Conservation (phyloP, 164 flowering plant species). For the Litsea cubeba region DNA sequence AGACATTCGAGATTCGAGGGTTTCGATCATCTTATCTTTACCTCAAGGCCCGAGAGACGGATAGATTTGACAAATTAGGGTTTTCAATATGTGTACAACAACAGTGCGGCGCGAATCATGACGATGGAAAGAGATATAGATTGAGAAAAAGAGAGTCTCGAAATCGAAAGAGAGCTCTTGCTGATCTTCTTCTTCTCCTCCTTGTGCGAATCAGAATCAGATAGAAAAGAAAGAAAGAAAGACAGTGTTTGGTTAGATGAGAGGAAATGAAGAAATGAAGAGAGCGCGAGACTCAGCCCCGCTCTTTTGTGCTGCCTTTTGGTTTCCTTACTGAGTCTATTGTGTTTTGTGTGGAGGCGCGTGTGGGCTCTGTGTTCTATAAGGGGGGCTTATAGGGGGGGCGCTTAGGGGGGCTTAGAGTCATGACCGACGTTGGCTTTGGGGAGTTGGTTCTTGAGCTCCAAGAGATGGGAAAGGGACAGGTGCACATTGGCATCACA, state of each 20-base stretch:
- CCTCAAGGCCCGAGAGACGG: slow-evolving; percentile 10
- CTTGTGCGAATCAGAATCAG: neutral
- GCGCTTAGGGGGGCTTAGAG: no score
- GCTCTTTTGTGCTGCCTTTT: neutral
- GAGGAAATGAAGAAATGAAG: slow-evolving; percentile 2
- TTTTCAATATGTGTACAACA: slow-evolving; percentile 15
- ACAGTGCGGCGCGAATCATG: slow-evolving; percentile 26
- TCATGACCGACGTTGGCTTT: no score
- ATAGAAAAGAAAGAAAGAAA: neutral
- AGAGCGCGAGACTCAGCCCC: neutral
- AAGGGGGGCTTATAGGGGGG: no score
- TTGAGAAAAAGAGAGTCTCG: slow-evolving; percentile 3
- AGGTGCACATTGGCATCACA: no score
- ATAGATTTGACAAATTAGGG: slow-evolving; percentile 23
- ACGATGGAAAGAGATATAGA: slow-evolving; percentile 7
- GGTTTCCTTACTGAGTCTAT: neutral
- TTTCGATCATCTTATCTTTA: slow-evolving; percentile 3
- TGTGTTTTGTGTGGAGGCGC: no score
- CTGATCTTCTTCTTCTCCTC: no score
- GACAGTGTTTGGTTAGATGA: no score
- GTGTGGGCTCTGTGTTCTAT: no score
- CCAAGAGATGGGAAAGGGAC: no score
- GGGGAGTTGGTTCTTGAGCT: no score
- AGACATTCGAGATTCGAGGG: neutral
- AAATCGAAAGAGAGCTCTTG: neutral